Evolutionary conservation across 2,329 filamentous ascomycete species (phyloP).

Genomic region (Truncatella angustata): DNA sequence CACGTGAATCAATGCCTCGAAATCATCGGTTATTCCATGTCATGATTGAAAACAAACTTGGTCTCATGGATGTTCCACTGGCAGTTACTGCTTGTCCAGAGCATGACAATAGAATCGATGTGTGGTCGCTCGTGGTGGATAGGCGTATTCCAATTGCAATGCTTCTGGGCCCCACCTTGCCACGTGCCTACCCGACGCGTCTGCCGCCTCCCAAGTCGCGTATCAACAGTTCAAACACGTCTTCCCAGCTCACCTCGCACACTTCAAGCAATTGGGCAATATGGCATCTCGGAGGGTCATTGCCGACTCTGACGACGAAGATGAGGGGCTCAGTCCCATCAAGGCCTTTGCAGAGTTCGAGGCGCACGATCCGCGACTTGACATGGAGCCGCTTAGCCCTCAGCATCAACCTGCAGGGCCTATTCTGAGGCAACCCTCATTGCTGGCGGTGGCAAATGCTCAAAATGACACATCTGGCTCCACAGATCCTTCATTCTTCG

Average conservation of each 20-base stretch:
- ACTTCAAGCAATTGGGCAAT: neutral
- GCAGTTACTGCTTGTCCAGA: no score
- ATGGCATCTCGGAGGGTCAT: constrained; percentile 29
- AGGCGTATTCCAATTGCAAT: no score
- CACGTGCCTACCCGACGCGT: neutral
- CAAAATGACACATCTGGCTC: constrained; percentile 19
- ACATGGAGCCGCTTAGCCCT: constrained; percentile 28
- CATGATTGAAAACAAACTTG: no score
- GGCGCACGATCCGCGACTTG: constrained; percentile 15
- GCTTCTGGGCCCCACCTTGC: neutral
- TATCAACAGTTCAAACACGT: neutral
- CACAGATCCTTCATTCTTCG: constrained; percentile 28
- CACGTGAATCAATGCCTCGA: no score
- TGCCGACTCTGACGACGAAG: constrained; percentile 33
- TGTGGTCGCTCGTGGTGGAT: no score
- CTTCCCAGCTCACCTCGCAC: neutral
- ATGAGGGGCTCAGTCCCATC: constrained; percentile 19
- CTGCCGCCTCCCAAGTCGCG: neutral
- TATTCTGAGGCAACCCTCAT: neutral
- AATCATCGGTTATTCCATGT: no score
- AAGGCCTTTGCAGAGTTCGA: constrained; percentile 13
- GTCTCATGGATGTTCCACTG: no score
- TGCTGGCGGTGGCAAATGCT: neutral
- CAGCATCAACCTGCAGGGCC: constrained; percentile 17
- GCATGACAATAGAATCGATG: no score